A percentile compares a stretch with the other conserved stretches of the same genome.
Conservation (phyloP, 805 yeast species). For the Brettanomyces bruxellensis region DNA sequence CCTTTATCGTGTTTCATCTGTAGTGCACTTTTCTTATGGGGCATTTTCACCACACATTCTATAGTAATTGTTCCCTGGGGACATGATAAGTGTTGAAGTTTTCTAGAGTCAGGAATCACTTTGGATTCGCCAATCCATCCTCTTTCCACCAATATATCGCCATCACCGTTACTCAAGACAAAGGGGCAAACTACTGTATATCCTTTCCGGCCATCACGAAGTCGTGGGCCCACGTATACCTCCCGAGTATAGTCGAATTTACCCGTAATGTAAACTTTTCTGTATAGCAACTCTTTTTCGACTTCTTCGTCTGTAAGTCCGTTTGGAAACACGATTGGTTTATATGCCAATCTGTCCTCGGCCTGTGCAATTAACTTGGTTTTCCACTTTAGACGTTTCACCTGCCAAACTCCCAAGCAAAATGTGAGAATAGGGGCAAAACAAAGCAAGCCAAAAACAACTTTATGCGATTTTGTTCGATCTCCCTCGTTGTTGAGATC, state of each 20-base stretch:
- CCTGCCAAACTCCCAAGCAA: conserved; percentile 90
- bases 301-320: conserved; percentile 55
- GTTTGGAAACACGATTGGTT: conserved; percentile 66
- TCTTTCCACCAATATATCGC: conserved; percentile 73
- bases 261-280: conserved; percentile 72
- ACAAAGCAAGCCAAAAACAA: conserved; percentile 32
- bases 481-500: conserved; percentile 26
- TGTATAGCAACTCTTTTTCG: conserved; percentile 61
- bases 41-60: conserved; percentile 63
- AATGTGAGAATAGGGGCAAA: conserved; percentile 86
- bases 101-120: conserved; percentile 44
- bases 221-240: conserved; percentile 85
- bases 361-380: conserved; percentile 69
- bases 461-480: conserved; percentile 15
- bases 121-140: conserved; percentile 84
- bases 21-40: conserved; percentile 50
- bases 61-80: conserved; percentile 68
- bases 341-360: conserved; percentile 70
- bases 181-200: conserved; percentile 78
- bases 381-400: conserved; percentile 80
- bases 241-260: conserved; percentile 77
- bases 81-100: conserved; percentile 57
- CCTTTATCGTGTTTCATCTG: conserved; percentile 66
- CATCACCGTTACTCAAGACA: conserved; percentile 62
- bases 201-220: conserved; percentile 65